Percentiles rank a stretch among this genome's conserved stretches.
Evolutionary conservation across 2,329 filamentous ascomycete species (phyloP).

Genomic region (Thermothelomyces thermophilus): DNA sequence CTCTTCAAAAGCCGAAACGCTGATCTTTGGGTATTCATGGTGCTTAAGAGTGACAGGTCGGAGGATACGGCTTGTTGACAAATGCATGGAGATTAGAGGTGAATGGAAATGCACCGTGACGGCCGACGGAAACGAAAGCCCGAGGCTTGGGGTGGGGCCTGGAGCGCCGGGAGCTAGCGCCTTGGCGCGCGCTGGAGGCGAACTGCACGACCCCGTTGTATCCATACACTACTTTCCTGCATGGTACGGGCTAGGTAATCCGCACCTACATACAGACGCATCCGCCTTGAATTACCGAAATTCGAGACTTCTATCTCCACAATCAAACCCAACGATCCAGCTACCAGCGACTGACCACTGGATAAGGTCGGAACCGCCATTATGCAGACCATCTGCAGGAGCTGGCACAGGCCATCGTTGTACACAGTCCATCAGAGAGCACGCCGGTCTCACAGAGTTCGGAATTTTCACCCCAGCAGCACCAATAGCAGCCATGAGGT

Average conservation of each 20-base stretch:
- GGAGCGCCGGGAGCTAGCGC: no score
- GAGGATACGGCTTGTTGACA: not conserved
- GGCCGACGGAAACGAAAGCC: not conserved
- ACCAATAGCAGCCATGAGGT: slow-evolving; percentile 21
- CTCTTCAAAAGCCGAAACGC: slow-evolving; percentile 32
- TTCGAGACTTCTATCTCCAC: no score
- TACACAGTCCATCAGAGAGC: not conserved
- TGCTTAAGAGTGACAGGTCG: not conserved
- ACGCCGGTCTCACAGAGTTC: not conserved
- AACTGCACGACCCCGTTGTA: no score
- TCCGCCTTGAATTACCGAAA: no score
- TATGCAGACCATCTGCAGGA: slow-evolving; percentile 1
- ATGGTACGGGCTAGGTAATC: no score
- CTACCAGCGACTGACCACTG: not conserved
- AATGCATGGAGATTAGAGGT: not conserved
- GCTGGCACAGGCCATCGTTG: not conserved
- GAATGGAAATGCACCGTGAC: not conserved
- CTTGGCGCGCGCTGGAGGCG: no score
- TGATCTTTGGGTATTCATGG: slow-evolving; percentile 34
- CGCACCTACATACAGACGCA: no score
- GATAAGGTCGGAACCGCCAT: not conserved
- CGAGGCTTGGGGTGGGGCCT: not conserved
- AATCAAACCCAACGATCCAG: not conserved
- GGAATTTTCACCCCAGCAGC: not conserved
- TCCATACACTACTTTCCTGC: no score